Conservation (phyloP, 2,329 filamentous ascomycete genomes). For the Lasiodiplodia theobromae region DNA sequence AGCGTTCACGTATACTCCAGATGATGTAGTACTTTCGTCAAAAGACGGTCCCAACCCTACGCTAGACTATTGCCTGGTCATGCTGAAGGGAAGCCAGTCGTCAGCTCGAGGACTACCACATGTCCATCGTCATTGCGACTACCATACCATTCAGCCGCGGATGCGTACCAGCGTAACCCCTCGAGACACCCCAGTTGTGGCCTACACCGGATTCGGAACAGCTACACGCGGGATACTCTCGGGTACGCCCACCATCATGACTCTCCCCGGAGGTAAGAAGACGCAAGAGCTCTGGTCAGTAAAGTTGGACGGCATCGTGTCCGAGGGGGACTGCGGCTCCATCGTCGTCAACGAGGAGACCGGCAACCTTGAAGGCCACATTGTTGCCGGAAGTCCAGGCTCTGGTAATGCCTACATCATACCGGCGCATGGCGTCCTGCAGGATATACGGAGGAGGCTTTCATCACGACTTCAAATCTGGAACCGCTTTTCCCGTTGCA, state of each 20-base stretch:
- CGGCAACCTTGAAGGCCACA: constrained; percentile 33
- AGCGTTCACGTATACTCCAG: background rate
- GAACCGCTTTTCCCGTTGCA: background rate
- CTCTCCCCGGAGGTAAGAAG: constrained; percentile 7
- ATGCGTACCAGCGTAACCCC: background rate
- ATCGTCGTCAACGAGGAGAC: constrained; percentile 31
- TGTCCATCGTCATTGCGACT: background rate
- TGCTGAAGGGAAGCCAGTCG: background rate
- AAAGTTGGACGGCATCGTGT: constrained; percentile 23
- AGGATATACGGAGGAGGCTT: background rate
- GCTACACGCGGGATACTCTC: constrained; percentile 7
- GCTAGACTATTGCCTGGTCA: constrained; percentile 28
- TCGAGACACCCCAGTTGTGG: background rate
- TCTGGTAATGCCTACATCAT: constrained; percentile 33
- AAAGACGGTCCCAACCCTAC: constrained; percentile 25
- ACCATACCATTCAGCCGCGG: background rate
- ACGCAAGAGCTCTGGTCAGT: constrained; percentile 34
- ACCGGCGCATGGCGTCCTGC: constrained; percentile 19
- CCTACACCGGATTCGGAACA: constrained; percentile 18
- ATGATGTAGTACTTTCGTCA: constrained; percentile 17
- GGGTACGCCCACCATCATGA: constrained; percentile 30
- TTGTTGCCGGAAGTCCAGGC: constrained; percentile 32
- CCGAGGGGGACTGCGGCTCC: constrained; percentile 34
- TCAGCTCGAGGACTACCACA: too few relatives aligned
- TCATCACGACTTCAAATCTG: background rate